Conservation (phyloP, 176 grass and related monocot genomes). For the Tuctoria greenei region DNA sequence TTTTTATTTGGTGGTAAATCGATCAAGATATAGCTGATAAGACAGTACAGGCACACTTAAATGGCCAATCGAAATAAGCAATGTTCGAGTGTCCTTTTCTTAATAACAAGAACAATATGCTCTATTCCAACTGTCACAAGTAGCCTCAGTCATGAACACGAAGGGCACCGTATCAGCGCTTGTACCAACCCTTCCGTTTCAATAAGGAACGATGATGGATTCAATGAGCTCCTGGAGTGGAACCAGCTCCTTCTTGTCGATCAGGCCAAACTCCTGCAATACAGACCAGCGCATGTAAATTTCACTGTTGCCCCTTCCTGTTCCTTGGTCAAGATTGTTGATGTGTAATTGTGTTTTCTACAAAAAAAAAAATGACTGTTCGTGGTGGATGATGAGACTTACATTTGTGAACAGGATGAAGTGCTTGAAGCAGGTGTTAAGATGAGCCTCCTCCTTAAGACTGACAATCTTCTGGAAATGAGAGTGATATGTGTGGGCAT, state of each 20-base stretch:
- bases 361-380: not conserved
- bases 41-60: constrained; percentile 7
- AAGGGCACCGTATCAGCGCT: constrained; percentile 9
- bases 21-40: not conserved
- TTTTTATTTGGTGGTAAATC: not conserved
- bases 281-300: constrained; percentile 14
- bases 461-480: constrained; percentile 99
- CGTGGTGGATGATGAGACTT: constrained; percentile 12
- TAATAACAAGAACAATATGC: constrained; percentile 29
- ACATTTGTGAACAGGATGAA: constrained; percentile 98
- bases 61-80: constrained; percentile 26
- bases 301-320: not conserved
- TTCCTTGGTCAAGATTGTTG: not conserved
- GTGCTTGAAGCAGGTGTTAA: constrained; percentile 99
- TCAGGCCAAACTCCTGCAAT: constrained; percentile 81
- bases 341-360: not conserved
- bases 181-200: constrained; percentile 1
- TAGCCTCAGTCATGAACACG: constrained; percentile 10
- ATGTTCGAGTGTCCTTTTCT: constrained; percentile 1
- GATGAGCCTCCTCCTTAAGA: constrained; percentile 99
- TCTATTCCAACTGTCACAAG: constrained; percentile 30
- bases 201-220: constrained; percentile 93
- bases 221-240: constrained; percentile 96
- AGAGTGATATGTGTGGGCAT: constrained; percentile 93
- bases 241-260: constrained; percentile 96